Evolutionary conservation across 768 basidiomycete genomes (phyloP), one percentile per base, ranked within the genome.

Genomic region (Mycena albidolilacea): DNA sequence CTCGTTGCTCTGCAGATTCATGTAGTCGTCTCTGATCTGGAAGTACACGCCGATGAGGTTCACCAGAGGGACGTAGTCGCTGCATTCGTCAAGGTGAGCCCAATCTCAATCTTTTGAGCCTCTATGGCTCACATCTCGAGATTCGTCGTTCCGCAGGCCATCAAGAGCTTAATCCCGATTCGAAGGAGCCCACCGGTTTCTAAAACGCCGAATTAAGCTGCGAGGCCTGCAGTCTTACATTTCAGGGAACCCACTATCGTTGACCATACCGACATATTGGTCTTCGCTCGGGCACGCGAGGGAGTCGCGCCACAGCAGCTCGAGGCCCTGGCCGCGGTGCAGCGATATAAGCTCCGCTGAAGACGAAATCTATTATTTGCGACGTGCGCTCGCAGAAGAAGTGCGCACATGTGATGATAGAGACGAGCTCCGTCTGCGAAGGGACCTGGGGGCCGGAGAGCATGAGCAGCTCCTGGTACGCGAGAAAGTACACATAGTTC

Each of bases 11-110:
- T 97, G 92, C 35, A 98, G 84, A 77, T 98, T 98, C 94, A 97
- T 96, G 58, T 97, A 94, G 80, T 98, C 97, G 77, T 99, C 97
- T n/a, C 97, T 85, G 76, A 99, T 97, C 80, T 99, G 97, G 81
- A 96, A 98, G 78, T 91, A 94, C n/a, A 98, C 90, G 3, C 97
- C 96, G 72, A 98, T 93, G 11, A 98, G 89, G 80, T 98, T 98
- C 73, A 97, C 95, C 2, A 99, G 87, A 0, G 97, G 96, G 1
- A 97, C 91, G 75, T 95, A 98, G 81, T 98, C 91, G 11, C 95
- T 98, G 71, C 38, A 8, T 14, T 60, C 62, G 14, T 39, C 12
- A 23, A 14, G 30, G 59, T 67, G 43, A 67, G 66, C 58, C 68
- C 15, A 67, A 50, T 5, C 38, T 19, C 30, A 10, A 46, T 21